Percentiles rank a stretch among this genome's conserved stretches.
These are phyloP conservation scores for Calcarisporium arbuscula DNA, from an alignment of 2,329 filamentous ascomycete species.

Conservation along the genomic window DNA sequence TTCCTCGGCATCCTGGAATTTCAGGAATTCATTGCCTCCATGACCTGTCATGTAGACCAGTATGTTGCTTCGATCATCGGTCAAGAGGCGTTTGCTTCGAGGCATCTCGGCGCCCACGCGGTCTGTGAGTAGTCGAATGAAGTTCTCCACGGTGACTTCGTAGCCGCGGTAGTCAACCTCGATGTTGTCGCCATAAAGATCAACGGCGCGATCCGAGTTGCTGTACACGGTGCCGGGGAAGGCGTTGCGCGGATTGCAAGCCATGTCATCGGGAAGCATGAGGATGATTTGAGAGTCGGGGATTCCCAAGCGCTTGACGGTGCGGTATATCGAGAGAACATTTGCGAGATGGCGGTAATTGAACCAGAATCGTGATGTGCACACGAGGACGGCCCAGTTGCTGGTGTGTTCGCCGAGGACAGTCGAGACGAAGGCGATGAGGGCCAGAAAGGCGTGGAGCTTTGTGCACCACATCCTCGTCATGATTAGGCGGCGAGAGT, in stretches of 20 bases:
- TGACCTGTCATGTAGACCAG: slow-evolving; percentile 99
- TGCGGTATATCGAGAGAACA: slow-evolving; percentile 93
- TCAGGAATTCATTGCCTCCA: slow-evolving; percentile 94
- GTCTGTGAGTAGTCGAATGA: slow-evolving; percentile 91
- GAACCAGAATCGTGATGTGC: slow-evolving; percentile 99
- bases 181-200: slow-evolving; percentile 97
- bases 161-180: slow-evolving; percentile 98
- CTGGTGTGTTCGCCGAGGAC: slow-evolving; percentile 76
- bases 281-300: slow-evolving; percentile 98
- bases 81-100: slow-evolving; percentile 85
- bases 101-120: slow-evolving; percentile 92
- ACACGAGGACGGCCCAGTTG: slow-evolving; percentile 99
- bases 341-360: slow-evolving; percentile 99
- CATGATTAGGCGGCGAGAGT: too few species aligned
- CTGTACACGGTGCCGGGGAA: slow-evolving; percentile 98
- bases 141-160: slow-evolving; percentile 98
- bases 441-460: slow-evolving; percentile 42
- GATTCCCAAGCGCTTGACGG: slow-evolving; percentile 94
- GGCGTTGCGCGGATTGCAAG: slow-evolving; percentile 96
- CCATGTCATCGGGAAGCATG: slow-evolving; percentile 99
- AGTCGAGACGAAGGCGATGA: slow-evolving; percentile 38
- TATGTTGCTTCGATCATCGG: slow-evolving; percentile 93
- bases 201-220: slow-evolving; percentile 90
- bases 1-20: slow-evolving; percentile 97
- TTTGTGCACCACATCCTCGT: too few species aligned